A percentile compares a stretch with the other conserved stretches of the same genome.
These are phyloP conservation scores for Venturia pyrina DNA, from an alignment of 2,329 filamentous ascomycete genomes.

Conservation along the genomic window DNA sequence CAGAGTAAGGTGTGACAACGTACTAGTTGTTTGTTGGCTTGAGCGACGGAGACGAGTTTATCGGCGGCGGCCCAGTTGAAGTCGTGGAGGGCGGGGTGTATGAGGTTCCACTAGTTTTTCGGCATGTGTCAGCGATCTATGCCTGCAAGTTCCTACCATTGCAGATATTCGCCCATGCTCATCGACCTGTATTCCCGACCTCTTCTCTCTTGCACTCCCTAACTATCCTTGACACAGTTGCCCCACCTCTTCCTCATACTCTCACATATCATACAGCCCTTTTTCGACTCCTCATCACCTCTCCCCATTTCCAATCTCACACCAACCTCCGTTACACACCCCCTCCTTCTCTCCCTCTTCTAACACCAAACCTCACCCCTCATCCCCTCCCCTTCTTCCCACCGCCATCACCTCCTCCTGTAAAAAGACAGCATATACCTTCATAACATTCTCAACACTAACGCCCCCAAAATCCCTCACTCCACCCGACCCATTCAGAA, in stretches of 20 bases:
- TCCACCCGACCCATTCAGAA: not conserved
- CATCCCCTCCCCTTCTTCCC: not conserved
- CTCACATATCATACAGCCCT: not conserved
- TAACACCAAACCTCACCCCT: not conserved
- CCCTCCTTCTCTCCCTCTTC: too few relatives aligned
- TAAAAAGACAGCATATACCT: not conserved
- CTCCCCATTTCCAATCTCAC: too few relatives aligned
- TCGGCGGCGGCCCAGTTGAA: conserved; percentile 52
- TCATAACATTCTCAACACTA: conserved; percentile 13
- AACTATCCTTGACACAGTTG: too few relatives aligned
- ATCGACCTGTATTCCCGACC: too few relatives aligned
- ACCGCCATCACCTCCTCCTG: not conserved
- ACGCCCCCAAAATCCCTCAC: conserved; percentile 8
- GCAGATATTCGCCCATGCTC: too few relatives aligned
- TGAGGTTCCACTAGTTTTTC: conserved; percentile 42
- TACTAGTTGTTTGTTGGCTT: conserved; percentile 45
- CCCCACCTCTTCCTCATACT: not conserved
- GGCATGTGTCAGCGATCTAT: not conserved
- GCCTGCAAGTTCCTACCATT: not conserved
- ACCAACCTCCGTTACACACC: too few relatives aligned
- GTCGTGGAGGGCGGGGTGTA: conserved; percentile 36
- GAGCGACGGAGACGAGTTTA: conserved; percentile 49
- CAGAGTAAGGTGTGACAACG: conserved; percentile 43
- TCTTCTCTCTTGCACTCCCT: too few relatives aligned
- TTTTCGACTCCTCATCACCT: too few relatives aligned